Conservation (phyloP, 148 eudicot genomes). For the Nyssa sinensis region DNA sequence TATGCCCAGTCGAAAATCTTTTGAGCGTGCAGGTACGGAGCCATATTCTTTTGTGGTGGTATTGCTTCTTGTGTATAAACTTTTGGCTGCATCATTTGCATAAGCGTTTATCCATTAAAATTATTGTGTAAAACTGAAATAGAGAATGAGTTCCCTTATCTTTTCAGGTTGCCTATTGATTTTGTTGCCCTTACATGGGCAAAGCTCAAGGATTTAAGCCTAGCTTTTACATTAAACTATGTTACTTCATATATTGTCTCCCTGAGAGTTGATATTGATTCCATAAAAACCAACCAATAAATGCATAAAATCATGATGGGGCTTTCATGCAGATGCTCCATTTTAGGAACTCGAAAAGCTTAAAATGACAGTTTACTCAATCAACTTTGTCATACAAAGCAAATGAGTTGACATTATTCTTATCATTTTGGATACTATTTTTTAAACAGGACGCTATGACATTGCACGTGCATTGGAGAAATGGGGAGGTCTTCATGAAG, state of each 20-base stretch:
- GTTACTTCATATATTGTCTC: background rate
- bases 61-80: background rate
- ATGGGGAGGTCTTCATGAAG: slow-evolving; percentile 99
- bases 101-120: background rate
- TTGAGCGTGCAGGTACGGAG: slow-evolving; percentile 81
- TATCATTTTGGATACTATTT: background rate
- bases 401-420: background rate
- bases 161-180: no score
- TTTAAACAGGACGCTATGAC: slow-evolving; percentile 78
- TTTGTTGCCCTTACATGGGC: no score
- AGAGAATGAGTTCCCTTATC: no score
- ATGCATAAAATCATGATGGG: no score
- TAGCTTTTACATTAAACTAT: no score
- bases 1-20: slow-evolving; percentile 96
- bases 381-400: background rate
- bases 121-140: no score
- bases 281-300: background rate
- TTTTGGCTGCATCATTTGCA: background rate
- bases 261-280: background rate
- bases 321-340: no score
- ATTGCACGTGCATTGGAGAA: slow-evolving; percentile 95
- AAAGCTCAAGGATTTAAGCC: no score
- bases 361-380: no score
- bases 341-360: no score
- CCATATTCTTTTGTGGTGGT: background rate